Base-by-base conservation (phyloP, 2,329 filamentous ascomycete species). In the Beauveria sp. region DNA sequence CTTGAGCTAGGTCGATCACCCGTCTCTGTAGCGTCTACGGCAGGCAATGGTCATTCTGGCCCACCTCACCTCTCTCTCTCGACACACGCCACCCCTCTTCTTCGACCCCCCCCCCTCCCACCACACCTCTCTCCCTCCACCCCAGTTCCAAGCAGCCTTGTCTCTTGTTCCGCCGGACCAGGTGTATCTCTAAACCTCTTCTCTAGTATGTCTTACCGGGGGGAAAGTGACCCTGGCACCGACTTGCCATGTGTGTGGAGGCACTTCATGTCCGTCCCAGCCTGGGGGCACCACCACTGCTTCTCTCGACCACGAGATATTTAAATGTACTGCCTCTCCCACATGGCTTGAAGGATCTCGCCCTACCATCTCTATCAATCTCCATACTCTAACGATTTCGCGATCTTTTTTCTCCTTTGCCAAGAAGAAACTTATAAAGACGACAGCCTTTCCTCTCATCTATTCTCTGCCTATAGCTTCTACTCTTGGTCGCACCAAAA, bases 321-420 rank as follows among this genome's bases (percentile, higher is more conserved):
- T 58, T 62, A 62, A 62, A 62, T 58, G 53, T 62, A 58, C 18
- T 26, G 42, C 54, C 30, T 58, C 60, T 62, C 60, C 60, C 54
- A 58, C 60, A 62, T 62, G 60, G 60, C 53, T 51, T 51, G 40
- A 30, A 53, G 53, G 60, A 62, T 62, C 60, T 56, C 40, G 60
- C 60, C 60, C 54, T 62, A 58, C 54, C 46, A 62, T 58, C 60
- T 61, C 53, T 40, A 54, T 47, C 54, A 56, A 62, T 53, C 60
- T 58, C 47, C 50, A 62, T 14, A 45, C 50, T 61, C 20, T 16
- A 55, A 26, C 42, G 54, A 56, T 52, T 62, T 58, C 54, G n/a
- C 47, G 49, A 61, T 61, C 51, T 49, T 51, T 51, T n/a, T 30
- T 34, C 18, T 22, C 51, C 42, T 47, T 28, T 51, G 45, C 59